These are phyloP conservation scores for Pyrrhoderma noxium DNA, from an alignment of 1,284 basidiomycete genomes.

Conservation along the genomic window DNA sequence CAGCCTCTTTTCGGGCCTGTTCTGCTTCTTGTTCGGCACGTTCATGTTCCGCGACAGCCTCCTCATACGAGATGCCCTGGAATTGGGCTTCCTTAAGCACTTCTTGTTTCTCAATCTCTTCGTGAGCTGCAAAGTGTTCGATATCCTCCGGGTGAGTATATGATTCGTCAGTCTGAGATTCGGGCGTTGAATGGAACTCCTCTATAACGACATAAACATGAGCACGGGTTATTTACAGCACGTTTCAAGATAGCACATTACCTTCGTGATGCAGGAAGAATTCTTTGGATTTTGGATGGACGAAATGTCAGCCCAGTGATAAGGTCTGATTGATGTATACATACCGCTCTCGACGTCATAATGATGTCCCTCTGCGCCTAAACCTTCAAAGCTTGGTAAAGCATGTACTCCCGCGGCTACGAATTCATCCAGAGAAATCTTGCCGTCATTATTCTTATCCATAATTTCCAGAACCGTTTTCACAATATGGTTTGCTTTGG, in stretches of 20 bases:
- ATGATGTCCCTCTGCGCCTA: conserved; percentile 90
- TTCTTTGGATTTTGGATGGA: conserved; percentile 35
- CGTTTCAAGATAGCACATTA: conserved; percentile 22
- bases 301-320: too few species aligned
- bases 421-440: conserved; percentile 77
- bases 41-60: conserved; percentile 50
- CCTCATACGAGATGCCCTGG: conserved; percentile 73
- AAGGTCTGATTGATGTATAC: conserved; percentile 27
- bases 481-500: conserved; percentile 82
- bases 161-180: conserved; percentile 93
- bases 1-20: conserved; percentile 20
- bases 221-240: conserved; percentile 1
- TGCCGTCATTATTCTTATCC: conserved; percentile 76
- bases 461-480: conserved; percentile 65
- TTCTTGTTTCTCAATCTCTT: conserved; percentile 81
- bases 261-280: conserved; percentile 95
- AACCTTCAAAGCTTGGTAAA: conserved; percentile 80
- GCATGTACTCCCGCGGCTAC: conserved; percentile 68
- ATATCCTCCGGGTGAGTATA: conserved; percentile 91
- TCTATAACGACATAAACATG: conserved; percentile 37
- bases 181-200: conserved; percentile 89
- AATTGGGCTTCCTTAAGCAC: conserved; percentile 75
- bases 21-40: conserved; percentile 24
- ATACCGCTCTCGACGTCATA: conserved; percentile 83
- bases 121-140: conserved; percentile 86